These are phyloP conservation scores for Protea cynaroides DNA, from an alignment of 164 flowering plant species.

Conservation along the genomic window DNA sequence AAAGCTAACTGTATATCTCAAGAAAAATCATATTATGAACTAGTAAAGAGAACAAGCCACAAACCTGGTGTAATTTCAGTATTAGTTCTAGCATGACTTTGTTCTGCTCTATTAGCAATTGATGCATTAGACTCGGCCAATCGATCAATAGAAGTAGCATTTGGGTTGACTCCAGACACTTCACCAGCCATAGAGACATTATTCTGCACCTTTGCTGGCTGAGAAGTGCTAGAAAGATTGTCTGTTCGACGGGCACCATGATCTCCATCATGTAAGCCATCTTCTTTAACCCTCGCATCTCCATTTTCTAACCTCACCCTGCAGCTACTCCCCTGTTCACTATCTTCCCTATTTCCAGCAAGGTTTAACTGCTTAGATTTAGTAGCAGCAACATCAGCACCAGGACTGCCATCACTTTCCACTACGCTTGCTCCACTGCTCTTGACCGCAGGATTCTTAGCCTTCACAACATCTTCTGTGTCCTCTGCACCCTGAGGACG, in stretches of 20 bases:
- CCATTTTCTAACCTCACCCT: conserved; percentile 39
- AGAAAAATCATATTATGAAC: neutral
- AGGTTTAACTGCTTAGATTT: conserved; percentile 36
- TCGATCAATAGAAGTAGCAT: conserved; percentile 34
- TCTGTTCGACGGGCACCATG: conserved; percentile 29
- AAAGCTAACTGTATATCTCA: neutral
- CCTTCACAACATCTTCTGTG: conserved; percentile 61
- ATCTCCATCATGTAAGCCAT: conserved; percentile 37
- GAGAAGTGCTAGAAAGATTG: conserved; percentile 21
- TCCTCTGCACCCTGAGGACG: conserved; percentile 73
- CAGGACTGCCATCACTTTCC: conserved; percentile 54
- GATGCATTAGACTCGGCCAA: conserved; percentile 30
- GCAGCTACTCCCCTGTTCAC: conserved; percentile 44
- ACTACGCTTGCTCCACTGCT: conserved; percentile 27
- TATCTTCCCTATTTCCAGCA: conserved; percentile 44
- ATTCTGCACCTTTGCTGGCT: conserved; percentile 32
- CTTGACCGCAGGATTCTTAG: conserved; percentile 34
- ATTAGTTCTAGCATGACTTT: conserved; percentile 36
- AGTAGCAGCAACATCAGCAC: conserved; percentile 24
- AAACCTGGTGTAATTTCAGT: conserved; percentile 48
- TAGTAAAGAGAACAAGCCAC: conserved; percentile 3
- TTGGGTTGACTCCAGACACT: conserved; percentile 31
- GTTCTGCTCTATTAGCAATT: conserved; percentile 33
- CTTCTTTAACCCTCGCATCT: conserved; percentile 33
- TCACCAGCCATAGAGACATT: conserved; percentile 31